Percentiles rank a stretch among this genome's conserved stretches.
These are phyloP conservation scores for Flaveria brownii DNA, from an alignment of 129 eudicot species.

Conservation along the genomic window DNA sequence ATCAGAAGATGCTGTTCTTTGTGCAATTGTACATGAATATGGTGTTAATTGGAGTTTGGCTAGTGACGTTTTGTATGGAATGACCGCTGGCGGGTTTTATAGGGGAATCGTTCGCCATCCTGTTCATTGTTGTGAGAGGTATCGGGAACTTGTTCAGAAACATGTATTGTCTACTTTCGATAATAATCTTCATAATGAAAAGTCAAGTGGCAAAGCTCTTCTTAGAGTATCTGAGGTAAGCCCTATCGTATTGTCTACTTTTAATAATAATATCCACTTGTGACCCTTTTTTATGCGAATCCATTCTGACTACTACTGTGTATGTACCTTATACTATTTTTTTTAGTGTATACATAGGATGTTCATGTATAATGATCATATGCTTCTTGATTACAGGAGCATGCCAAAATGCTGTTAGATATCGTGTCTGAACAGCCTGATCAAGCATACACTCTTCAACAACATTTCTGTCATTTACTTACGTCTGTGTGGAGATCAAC, in stretches of 20 bases:
- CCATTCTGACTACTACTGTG: neutral
- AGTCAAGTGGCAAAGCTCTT: constrained; percentile 68
- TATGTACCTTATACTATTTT: neutral
- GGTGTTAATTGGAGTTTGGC: constrained; percentile 92
- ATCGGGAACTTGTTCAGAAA: constrained; percentile 85
- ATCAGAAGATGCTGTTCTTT: constrained; percentile 77
- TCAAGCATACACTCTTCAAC: constrained; percentile 73
- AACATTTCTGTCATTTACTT: constrained; percentile 76
- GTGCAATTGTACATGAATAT: constrained; percentile 89
- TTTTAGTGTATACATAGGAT: neutral
- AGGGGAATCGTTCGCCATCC: constrained; percentile 90
- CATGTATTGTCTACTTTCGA: constrained; percentile 60
- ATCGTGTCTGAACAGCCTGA: constrained; percentile 72
- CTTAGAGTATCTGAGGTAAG: constrained; percentile 92
- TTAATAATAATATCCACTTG: too few relatives aligned
- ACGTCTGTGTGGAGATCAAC: constrained; percentile 62
- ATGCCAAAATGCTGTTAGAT: constrained; percentile 68
- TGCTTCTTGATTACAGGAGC: constrained; percentile 52
- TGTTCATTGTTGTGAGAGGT: constrained; percentile 90
- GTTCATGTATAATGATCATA: neutral
- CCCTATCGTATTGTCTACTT: neutral
- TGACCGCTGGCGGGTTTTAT: constrained; percentile 80
- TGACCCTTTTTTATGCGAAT: neutral
- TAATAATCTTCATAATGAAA: constrained; percentile 56
- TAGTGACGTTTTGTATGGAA: constrained; percentile 78